A percentile compares a stretch with the other conserved stretches of the same genome.
Evolutionary conservation across 495 filamentous ascomycete species (phyloP).

Genomic region (Podospora conica): DNA sequence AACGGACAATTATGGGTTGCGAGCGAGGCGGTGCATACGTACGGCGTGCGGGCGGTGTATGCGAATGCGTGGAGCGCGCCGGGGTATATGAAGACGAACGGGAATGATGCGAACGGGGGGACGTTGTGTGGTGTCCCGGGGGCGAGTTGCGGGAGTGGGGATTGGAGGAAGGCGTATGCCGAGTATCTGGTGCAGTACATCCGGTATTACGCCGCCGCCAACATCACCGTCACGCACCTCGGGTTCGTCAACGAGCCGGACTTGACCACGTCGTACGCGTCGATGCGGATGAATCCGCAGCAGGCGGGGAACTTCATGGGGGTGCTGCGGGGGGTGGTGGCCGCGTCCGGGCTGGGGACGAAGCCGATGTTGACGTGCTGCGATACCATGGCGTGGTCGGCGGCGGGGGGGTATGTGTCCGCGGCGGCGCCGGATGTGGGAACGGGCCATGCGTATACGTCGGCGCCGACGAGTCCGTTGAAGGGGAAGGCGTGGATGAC

Average conservation of each 20-base stretch:
- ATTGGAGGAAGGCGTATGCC: constrained; percentile 53
- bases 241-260: constrained; percentile 56
- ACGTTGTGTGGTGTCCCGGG: constrained; percentile 46
- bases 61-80: constrained; percentile 52
- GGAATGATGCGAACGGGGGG: constrained; percentile 33
- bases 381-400: constrained; percentile 46
- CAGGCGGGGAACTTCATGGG: constrained; percentile 47
- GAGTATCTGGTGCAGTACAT: constrained; percentile 50
- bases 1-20: constrained; percentile 48
- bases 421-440: background rate
- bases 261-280: constrained; percentile 37
- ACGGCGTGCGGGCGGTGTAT: constrained; percentile 44
- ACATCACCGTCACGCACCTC: constrained; percentile 44
- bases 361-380: constrained; percentile 42
- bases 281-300: constrained; percentile 39
- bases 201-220: constrained; percentile 39
- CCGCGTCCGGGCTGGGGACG: constrained; percentile 26
- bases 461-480: constrained; percentile 34
- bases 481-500: constrained; percentile 43
- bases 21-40: constrained; percentile 41
- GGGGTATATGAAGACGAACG: constrained; percentile 54
- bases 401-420: constrained; percentile 32
- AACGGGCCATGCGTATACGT: constrained; percentile 16
- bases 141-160: constrained; percentile 39
- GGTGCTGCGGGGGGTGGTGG: constrained; percentile 37